Conservation (phyloP, 2,329 filamentous ascomycete species). For the Ceratocystis alfenasii region DNA sequence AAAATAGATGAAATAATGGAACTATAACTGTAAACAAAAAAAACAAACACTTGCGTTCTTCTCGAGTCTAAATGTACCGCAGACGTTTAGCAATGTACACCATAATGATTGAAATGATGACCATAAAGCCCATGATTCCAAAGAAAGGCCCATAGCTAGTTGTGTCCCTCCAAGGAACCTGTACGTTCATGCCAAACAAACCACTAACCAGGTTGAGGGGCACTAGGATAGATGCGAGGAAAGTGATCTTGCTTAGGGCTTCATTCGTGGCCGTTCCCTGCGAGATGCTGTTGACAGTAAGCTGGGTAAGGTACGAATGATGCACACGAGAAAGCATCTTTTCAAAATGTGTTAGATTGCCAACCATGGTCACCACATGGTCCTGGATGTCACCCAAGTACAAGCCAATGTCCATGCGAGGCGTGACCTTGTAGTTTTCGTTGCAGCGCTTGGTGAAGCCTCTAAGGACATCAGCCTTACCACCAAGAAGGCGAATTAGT, state of each 20-base stretch:
- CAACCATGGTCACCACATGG: constrained; percentile 99
- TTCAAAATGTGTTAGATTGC: constrained; percentile 87
- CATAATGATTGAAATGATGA: constrained; percentile 39
- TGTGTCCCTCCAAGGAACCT: constrained; percentile 49
- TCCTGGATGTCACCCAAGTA: constrained; percentile 97
- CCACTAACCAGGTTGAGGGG: constrained; percentile 86
- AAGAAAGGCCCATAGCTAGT: constrained; percentile 46
- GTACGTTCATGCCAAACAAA: constrained; percentile 79
- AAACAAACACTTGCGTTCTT: background rate
- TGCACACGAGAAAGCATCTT: constrained; percentile 93
- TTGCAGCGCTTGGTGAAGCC: constrained; percentile 98
- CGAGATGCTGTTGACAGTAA: constrained; percentile 81
- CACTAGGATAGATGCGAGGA: constrained; percentile 89
- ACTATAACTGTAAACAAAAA: background rate
- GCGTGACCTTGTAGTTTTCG: constrained; percentile 89
- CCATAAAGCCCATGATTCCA: constrained; percentile 41
- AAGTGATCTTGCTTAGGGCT: constrained; percentile 86
- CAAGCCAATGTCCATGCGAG: constrained; percentile 88
- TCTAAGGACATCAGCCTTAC: constrained; percentile 96
- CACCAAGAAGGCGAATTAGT: constrained; percentile 80
- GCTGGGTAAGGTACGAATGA: constrained; percentile 89
- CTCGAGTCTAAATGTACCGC: constrained; percentile 34
- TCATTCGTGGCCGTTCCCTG: constrained; percentile 82
- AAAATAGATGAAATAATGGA: too few species aligned
- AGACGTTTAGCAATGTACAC: constrained; percentile 37